Base-by-base conservation (phyloP, 1,284 basidiomycete genomes). In the Pterulicium gracile region DNA sequence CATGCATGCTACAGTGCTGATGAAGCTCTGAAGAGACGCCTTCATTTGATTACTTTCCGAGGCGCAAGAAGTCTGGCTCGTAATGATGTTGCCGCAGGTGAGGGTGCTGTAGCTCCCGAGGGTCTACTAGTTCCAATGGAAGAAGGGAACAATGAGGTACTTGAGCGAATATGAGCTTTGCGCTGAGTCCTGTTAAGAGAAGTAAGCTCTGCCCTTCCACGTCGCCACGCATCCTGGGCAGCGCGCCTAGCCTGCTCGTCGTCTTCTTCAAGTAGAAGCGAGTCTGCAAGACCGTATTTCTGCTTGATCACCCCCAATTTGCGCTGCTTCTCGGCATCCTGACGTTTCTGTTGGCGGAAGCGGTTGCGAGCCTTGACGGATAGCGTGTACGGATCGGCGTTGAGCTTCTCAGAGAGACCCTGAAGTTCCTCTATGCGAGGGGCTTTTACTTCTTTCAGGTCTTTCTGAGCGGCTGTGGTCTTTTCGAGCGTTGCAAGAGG, bases 401-500 rank as follows among this genome's bases (percentile, higher is more conserved):
- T 88, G 51, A 79, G 79, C 17, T 79, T 75, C 46, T 86, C 81
- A 2, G 87, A 86, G 1, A 79, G 68, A 12, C 74, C 66, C 56
- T 89, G 79, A 12, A 98, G 68, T 4, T 85, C 79, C 54, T 87
- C 81, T 5, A 98, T 64, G 1, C 92, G 82, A 3, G 83, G 83
- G 40, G 80, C 71, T 51, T 81, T 78, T 3, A 88, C 81, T 48
- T 79, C 77, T 42, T 77, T 77, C 34, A 83, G 71, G 51, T 78
- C 72, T n/a, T 73, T 73, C 55, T 88, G 78, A 2, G 91, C 86
- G 17, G 77, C 78, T 1, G 84, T 82, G 1, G 82, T 81, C 66
- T 95, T 94, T 58, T 98, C 95, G 1, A 98, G 70, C 5, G 83
- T 79, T 1, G 80, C 85, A 27, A 98, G 81, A 0, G 95, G 86